Evolutionary conservation across 495 filamentous ascomycete species (phyloP).

Genomic region (Haplographium delicatum): DNA sequence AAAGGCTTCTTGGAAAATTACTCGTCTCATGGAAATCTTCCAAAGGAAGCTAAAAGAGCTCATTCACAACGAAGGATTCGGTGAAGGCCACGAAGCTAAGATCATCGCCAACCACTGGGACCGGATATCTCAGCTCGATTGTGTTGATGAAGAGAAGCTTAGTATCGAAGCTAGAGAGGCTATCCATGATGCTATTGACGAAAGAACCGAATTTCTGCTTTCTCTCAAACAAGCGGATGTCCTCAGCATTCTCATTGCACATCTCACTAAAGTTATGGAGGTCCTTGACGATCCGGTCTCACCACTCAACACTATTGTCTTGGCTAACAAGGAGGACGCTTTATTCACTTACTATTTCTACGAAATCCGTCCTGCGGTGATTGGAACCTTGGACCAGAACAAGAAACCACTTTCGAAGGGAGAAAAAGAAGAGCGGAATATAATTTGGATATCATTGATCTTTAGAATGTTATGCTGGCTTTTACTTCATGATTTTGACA

Average conservation of each 20-base stretch:
- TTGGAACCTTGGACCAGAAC: constrained; percentile 13
- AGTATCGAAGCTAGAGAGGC: constrained; percentile 28
- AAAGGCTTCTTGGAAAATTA: constrained; percentile 24
- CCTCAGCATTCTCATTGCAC: constrained; percentile 20
- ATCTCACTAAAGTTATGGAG: constrained; percentile 19
- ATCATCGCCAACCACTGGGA: constrained; percentile 13
- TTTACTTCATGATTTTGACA: constrained; percentile 45
- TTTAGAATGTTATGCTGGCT: constrained; percentile 51
- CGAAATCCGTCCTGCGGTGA: constrained; percentile 30
- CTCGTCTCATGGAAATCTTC: constrained; percentile 24
- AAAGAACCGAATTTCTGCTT: constrained; percentile 29
- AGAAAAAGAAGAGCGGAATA: constrained; percentile 20
- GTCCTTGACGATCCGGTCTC: constrained; percentile 20
- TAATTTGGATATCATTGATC: constrained; percentile 42
- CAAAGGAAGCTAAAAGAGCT: constrained; percentile 17
- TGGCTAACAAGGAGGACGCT: constrained; percentile 34
- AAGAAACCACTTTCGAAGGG: constrained; percentile 2
- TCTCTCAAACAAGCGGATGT: constrained; percentile 14
- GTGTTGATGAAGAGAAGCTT: constrained; percentile 18
- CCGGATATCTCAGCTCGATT: constrained; percentile 8
- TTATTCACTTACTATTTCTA: constrained; percentile 40
- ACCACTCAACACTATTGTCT: constrained; percentile 25
- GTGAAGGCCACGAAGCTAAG: background rate
- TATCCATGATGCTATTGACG: constrained; percentile 33
- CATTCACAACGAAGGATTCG: constrained; percentile 7